Conservation (phyloP, 2,329 filamentous ascomycete species). For the Paraphoma chrysanthemicola region DNA sequence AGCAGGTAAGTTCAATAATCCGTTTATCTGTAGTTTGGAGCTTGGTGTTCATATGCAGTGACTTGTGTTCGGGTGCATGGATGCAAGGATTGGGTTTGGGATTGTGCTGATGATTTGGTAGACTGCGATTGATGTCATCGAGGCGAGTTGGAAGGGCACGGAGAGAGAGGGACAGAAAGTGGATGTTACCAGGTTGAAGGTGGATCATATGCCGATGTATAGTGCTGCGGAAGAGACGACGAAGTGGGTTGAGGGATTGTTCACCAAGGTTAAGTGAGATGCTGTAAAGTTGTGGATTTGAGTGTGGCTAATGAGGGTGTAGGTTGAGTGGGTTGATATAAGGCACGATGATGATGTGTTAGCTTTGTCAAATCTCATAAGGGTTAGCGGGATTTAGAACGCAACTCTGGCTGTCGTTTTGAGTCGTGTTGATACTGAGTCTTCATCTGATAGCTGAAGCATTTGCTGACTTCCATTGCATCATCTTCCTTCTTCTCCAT, state of each 20-base stretch:
- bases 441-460: too few relatives aligned
- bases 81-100: not conserved
- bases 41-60: too few relatives aligned
- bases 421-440: too few relatives aligned
- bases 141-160: slow-evolving; percentile 32
- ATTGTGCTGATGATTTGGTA: not conserved
- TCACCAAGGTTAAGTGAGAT: not conserved
- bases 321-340: not conserved
- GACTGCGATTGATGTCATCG: slow-evolving; percentile 44
- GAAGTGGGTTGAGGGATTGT: slow-evolving; percentile 29
- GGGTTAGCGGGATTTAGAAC: too few relatives aligned
- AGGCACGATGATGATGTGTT: too few relatives aligned
- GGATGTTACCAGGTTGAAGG: slow-evolving; percentile 46
- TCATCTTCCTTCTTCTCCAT: too few relatives aligned
- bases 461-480: too few relatives aligned
- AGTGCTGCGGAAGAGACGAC: slow-evolving; percentile 33
- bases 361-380: too few relatives aligned
- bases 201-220: slow-evolving; percentile 44
- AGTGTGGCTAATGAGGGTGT: not conserved
- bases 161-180: slow-evolving; percentile 45
- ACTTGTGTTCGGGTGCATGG: too few relatives aligned
- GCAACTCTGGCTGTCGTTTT: too few relatives aligned
- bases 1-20: slow-evolving; percentile 23
- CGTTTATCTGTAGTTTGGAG: not conserved
- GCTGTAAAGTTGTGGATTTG: not conserved